Conservation (phyloP, 306 rosid species). For the Glycyrrhiza uralensis region DNA sequence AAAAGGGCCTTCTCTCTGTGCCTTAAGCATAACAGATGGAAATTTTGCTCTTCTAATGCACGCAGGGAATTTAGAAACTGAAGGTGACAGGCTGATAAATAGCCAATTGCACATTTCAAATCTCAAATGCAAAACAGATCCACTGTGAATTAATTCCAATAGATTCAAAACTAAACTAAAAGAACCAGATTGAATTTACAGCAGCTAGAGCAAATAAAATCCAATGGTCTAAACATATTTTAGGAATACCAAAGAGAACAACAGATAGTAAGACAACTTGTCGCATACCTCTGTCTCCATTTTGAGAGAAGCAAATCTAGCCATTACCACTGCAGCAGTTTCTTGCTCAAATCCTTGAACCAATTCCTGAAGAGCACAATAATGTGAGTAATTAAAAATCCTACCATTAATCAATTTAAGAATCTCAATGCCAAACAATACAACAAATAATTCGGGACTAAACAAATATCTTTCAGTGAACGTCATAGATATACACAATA, state of each 20-base stretch:
- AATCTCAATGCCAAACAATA: not conserved
- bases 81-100: not conserved
- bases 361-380: conserved; percentile 62
- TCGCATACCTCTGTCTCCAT: conserved; percentile 87
- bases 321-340: conserved; percentile 97
- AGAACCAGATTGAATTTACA: conserved; percentile 37
- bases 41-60: no score
- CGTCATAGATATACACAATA: not conserved
- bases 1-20: no score
- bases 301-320: conserved; percentile 81
- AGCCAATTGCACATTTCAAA: not conserved
- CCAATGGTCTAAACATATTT: not conserved
- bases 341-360: conserved; percentile 98
- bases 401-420: not conserved
- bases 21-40: no score
- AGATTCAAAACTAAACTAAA: conserved; percentile 7
- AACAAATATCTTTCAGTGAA: not conserved
- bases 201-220: conserved; percentile 2
- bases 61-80: not conserved
- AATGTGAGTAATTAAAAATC: conserved; percentile 3
- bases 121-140: not conserved
- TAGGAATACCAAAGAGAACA: conserved; percentile 10
- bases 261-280: not conserved
- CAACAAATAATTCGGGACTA: not conserved
- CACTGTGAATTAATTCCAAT: conserved; percentile 8